Base-by-base conservation (phyloP, 805 yeast genomes). In the Kodamaea leandrae region DNA sequence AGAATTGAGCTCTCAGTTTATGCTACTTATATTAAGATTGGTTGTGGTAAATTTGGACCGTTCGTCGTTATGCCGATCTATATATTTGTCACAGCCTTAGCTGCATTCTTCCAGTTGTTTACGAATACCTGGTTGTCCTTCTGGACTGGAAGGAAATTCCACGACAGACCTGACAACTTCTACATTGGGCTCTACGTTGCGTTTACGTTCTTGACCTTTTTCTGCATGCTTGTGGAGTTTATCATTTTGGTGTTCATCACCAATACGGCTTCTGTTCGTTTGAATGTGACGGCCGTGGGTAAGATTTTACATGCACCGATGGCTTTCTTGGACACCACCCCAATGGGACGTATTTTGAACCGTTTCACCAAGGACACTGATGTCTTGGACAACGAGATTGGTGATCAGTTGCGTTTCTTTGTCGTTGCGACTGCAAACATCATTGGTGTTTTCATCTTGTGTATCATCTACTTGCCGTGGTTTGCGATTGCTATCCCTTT, bases 311-410 rank as follows among this genome's bases (percentile, higher is more conserved):
- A 81, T 45, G 80, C 93, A 2, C 95, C 95, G 36, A 86, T 86
- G 91, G 63, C 81, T 1, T 89, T 78, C 57, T 73, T 87, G 63
- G 96, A 89, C 55, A 79, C 87, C 8, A 85, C 95, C 0, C 96
- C 96, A 13, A 74, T 86, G 71, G 96, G 96, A 1, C 73, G 96
- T 50, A 81, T 88, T 44, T 67, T 89, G 58, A 88, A 86, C 62
- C 70, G 96, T 50, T 88, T 87, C 60, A 86, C 96, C 2, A 86
- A 86, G 52, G 96, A 88, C 60, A 83, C 93, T 0, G 95, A 88
- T 57, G 80, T 81, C 4, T 65, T 87, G 59, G 96, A 88, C 55
- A 86, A 85, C 56, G 91, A 84, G 61, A 64, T 87, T 44, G 75
- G 79, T 42, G 89, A 84, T 55, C 85, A 82, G 53, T 49, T 83